A percentile compares a stretch with the other conserved stretches of the same genome.
These are phyloP conservation scores for Ophiocordyceps sinensis DNA, from an alignment of 2,329 filamentous ascomycete species.

Conservation along the genomic window DNA sequence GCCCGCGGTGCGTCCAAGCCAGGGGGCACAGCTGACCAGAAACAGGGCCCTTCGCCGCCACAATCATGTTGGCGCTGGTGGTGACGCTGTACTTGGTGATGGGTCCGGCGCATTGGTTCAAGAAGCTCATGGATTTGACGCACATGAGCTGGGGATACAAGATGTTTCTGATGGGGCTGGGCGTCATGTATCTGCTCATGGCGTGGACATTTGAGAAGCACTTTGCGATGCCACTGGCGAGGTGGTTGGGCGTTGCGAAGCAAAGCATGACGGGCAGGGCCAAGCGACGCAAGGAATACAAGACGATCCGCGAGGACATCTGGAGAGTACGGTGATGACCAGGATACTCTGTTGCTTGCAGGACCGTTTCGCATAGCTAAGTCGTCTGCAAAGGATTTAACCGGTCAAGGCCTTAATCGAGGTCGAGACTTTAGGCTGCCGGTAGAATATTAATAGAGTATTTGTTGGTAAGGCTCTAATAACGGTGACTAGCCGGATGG, in stretches of 20 bases:
- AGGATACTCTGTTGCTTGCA: no score
- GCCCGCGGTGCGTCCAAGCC: neutral
- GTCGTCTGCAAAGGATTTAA: no score
- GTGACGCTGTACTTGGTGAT: conserved; percentile 72
- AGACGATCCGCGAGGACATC: conserved; percentile 54
- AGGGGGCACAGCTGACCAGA: conserved; percentile 1
- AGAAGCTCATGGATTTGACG: conserved; percentile 72
- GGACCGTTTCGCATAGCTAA: no score
- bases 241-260: conserved; percentile 47
- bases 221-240: conserved; percentile 55
- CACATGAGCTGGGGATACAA: conserved; percentile 59
- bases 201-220: conserved; percentile 61
- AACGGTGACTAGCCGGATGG: no score
- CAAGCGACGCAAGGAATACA: conserved; percentile 82
- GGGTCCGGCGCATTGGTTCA: conserved; percentile 54
- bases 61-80: conserved; percentile 52
- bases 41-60: conserved; percentile 68
- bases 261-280: conserved; percentile 38
- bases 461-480: no score
- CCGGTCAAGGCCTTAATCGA: no score
- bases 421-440: no score
- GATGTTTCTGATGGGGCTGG: conserved; percentile 55
- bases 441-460: no score
- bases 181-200: conserved; percentile 49
- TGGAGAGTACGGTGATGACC: conserved; percentile 2